Evolutionary conservation across 2,329 filamentous ascomycete species (phyloP).

Genomic region (Myriosclerotinia duriaeana): DNA sequence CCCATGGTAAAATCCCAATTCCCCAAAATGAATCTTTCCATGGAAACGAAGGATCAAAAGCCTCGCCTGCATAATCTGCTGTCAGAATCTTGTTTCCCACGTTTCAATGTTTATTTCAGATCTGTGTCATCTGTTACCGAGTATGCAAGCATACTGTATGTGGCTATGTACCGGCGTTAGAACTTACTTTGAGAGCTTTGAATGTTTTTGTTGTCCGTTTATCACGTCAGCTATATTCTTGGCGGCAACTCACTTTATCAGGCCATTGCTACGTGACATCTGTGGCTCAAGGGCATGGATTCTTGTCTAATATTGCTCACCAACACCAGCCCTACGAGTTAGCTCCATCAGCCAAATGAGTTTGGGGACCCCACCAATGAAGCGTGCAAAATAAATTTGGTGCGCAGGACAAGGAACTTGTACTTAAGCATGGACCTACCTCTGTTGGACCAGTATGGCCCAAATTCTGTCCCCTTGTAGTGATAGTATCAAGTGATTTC

Average conservation of each 20-base stretch:
- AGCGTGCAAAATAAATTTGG: background rate
- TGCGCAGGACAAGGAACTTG: slow-evolving; percentile 3
- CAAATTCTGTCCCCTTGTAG: background rate
- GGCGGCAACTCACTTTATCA: slow-evolving; percentile 5
- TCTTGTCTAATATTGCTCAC: slow-evolving; percentile 5
- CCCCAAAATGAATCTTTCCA: background rate
- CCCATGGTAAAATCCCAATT: background rate
- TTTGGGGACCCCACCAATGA: background rate
- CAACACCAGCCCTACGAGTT: slow-evolving; percentile 18
- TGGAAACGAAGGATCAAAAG: slow-evolving; percentile 29
- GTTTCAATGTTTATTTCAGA: slow-evolving; percentile 27
- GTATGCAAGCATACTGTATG: slow-evolving; percentile 24
- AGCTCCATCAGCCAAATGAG: background rate
- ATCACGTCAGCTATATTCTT: slow-evolving; percentile 20
- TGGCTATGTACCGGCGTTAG: slow-evolving; percentile 22
- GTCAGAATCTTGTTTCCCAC: slow-evolving; percentile 29
- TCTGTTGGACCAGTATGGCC: slow-evolving; percentile 2
- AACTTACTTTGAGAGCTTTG: background rate
- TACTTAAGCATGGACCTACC: slow-evolving; percentile 9
- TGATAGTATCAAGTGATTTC: background rate
- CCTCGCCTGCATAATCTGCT: slow-evolving; percentile 28
- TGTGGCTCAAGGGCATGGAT: slow-evolving; percentile 18
- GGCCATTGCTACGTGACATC: slow-evolving; percentile 17
- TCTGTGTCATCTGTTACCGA: slow-evolving; percentile 30
- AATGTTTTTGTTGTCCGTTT: slow-evolving; percentile 5